Evolutionary conservation across 192 early-diverging fungal species (phyloP), one percentile per base, ranked within the genome.

Genomic region (Gorgonomyces haynaldii): DNA sequence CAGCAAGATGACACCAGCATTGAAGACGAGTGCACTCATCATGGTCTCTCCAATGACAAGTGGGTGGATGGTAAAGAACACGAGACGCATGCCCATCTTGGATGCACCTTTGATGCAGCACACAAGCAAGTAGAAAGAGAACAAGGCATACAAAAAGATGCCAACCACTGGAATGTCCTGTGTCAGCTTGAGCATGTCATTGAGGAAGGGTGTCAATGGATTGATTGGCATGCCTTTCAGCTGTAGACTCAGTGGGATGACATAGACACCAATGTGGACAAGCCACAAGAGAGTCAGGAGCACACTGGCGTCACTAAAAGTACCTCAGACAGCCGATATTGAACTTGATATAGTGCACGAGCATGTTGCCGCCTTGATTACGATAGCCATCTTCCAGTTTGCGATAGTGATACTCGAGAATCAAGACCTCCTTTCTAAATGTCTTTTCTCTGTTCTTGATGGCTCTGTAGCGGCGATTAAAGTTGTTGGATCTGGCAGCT

Each of bases 21-120:
- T 79, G 54, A 78, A 79, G 13, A 79, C 62, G 30, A 79, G 42
- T 6, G 66, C 53, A 53, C 62, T 76, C 74, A 79, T 79, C 60
- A 79, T 41, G 8, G 75, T 79, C 35, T 78, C 75, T 37, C 70
- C 72, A 41, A 78, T 52, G 34, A 36, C 65, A 55, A 79, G 46
- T 10, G 75, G 74, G 47, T 79, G 77, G 16, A 79, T 60, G 15
- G 74, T 58, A 22, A 79, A 53, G 42, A 79, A 75, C 29, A 75
- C 39, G 15, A 79, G 45, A 15, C 69, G 32, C 77, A 79, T 79
- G 3, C 77, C 77, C 15, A 79, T 34, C 40, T 76, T 67, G 2
- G 61, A 43, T 24, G 49, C 64, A 15, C 74, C 77, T 49, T 79
- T 79, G 42, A 79, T 57, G 16, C 76, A 72, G 50, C 74, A 79